Evolutionary conservation across 441 rosid species (phyloP).

Genomic region (Adansonia grandidieri): DNA sequence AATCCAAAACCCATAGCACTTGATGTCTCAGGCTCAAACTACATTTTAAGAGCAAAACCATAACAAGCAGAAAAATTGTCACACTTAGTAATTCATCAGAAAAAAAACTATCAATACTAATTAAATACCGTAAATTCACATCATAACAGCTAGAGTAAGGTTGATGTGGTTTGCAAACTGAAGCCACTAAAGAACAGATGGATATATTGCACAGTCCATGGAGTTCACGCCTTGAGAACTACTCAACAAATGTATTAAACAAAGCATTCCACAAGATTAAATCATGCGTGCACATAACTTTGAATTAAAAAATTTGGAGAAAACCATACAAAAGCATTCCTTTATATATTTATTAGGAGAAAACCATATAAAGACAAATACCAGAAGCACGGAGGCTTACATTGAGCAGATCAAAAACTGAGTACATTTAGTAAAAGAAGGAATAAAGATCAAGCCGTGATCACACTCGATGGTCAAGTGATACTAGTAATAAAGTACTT

Average conservation of each 20-base stretch:
- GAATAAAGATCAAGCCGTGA: too few relatives aligned
- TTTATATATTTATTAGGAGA: neutral
- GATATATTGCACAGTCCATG: neutral
- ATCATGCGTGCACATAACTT: neutral
- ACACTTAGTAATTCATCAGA: conserved; percentile 7
- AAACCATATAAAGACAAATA: too few relatives aligned
- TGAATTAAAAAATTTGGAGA: neutral
- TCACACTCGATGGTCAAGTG: too few relatives aligned
- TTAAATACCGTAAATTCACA: neutral
- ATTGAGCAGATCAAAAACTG: too few relatives aligned
- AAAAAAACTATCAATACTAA: conserved; percentile 1
- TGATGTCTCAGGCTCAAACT: conserved; percentile 98
- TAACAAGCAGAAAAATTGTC: conserved; percentile 18
- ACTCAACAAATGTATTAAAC: neutral
- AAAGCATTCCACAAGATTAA: neutral
- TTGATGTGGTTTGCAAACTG: conserved; percentile 13
- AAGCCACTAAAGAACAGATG: neutral
- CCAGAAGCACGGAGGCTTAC: too few relatives aligned
- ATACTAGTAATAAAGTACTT: too few relatives aligned
- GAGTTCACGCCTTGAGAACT: neutral
- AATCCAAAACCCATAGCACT: conserved; percentile 99
- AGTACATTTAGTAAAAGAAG: too few relatives aligned
- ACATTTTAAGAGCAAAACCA: conserved; percentile 38
- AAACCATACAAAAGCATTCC: neutral
- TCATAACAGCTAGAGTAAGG: neutral